Percentiles rank a stretch among this genome's conserved stretches.
These are phyloP conservation scores for Penicillium sp. DNA, from an alignment of 2,329 filamentous ascomycete species.

Conservation along the genomic window DNA sequence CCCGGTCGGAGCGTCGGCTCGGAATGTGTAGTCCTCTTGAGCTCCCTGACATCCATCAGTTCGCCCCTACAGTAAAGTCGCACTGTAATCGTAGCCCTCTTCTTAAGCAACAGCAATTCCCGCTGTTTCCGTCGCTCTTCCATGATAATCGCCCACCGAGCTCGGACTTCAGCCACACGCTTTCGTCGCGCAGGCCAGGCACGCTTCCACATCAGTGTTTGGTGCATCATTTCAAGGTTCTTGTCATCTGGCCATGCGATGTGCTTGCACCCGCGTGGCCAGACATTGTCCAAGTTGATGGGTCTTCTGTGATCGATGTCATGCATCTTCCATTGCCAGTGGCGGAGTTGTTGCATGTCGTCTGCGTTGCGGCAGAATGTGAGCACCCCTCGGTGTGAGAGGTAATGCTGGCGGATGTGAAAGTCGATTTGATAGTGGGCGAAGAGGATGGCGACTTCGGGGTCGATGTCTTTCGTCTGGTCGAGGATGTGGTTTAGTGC, in stretches of 20 bases:
- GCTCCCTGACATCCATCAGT: constrained; percentile 22
- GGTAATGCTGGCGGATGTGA: constrained; percentile 43
- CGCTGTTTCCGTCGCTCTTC: constrained; percentile 25
- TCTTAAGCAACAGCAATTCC: constrained; percentile 15
- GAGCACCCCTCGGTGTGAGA: constrained; percentile 31
- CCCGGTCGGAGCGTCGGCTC: constrained; percentile 13
- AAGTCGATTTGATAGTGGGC: constrained; percentile 41
- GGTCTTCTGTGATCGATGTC: constrained; percentile 6
- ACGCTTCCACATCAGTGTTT: constrained; percentile 22
- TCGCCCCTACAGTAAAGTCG: constrained; percentile 27
- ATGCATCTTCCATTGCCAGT: constrained; percentile 35
- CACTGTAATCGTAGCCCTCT: constrained; percentile 19
- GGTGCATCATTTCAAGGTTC: constrained; percentile 25
- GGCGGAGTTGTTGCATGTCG: constrained; percentile 36
- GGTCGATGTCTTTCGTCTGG: constrained; percentile 19
- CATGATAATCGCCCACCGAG: constrained; percentile 28
- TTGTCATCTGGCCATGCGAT: constrained; percentile 22
- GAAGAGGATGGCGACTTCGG: constrained; percentile 26
- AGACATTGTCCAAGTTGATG: neutral
- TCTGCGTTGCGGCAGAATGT: constrained; percentile 38
- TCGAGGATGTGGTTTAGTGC: constrained; percentile 23
- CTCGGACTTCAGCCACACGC: constrained; percentile 16
- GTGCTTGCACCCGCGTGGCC: neutral
- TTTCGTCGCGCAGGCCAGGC: constrained; percentile 17
- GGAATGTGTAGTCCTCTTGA: constrained; percentile 16